These are phyloP conservation scores for Fusarium falciforme DNA, from an alignment of 2,329 filamentous ascomycete species.

Conservation along the genomic window DNA sequence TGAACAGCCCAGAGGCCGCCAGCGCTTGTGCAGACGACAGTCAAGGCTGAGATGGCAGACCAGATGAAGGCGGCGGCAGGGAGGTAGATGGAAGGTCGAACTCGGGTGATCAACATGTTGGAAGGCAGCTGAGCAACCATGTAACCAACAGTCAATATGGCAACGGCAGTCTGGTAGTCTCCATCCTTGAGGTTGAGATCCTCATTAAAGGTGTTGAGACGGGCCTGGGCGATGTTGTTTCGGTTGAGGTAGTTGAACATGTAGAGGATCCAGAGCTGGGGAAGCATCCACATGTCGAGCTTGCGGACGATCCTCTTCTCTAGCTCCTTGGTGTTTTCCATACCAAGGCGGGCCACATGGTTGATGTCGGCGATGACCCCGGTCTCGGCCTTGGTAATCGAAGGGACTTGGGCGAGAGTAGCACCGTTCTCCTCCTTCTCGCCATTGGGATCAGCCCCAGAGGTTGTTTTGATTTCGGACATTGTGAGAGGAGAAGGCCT, in stretches of 20 bases:
- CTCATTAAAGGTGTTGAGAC: slow-evolving; percentile 29
- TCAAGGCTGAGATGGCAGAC: slow-evolving; percentile 28
- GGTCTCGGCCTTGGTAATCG: slow-evolving; percentile 16
- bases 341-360: slow-evolving; percentile 26
- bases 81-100: slow-evolving; percentile 21
- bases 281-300: slow-evolving; percentile 32
- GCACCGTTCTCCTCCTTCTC: slow-evolving; percentile 1
- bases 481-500: slow-evolving; percentile 3
- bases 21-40: slow-evolving; percentile 24
- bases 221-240: slow-evolving; percentile 33
- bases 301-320: slow-evolving; percentile 35
- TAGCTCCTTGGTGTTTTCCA: slow-evolving; percentile 9
- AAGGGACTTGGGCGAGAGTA: slow-evolving; percentile 6
- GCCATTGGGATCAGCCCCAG: background rate
- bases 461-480: slow-evolving; percentile 19
- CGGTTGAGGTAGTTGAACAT: slow-evolving; percentile 39
- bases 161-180: slow-evolving; percentile 34
- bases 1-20: slow-evolving; percentile 26
- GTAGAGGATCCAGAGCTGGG: slow-evolving; percentile 36
- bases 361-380: slow-evolving; percentile 18
- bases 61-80: slow-evolving; percentile 25
- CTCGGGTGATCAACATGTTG: slow-evolving; percentile 33
- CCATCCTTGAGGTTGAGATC: slow-evolving; percentile 34
- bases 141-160: slow-evolving; percentile 29
- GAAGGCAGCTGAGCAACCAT: slow-evolving; percentile 34